A percentile compares a stretch with the other conserved stretches of the same genome.
phyloP scores from a whole-genome alignment of 129 eudicot species.

The Apium graveolens region DNA sequence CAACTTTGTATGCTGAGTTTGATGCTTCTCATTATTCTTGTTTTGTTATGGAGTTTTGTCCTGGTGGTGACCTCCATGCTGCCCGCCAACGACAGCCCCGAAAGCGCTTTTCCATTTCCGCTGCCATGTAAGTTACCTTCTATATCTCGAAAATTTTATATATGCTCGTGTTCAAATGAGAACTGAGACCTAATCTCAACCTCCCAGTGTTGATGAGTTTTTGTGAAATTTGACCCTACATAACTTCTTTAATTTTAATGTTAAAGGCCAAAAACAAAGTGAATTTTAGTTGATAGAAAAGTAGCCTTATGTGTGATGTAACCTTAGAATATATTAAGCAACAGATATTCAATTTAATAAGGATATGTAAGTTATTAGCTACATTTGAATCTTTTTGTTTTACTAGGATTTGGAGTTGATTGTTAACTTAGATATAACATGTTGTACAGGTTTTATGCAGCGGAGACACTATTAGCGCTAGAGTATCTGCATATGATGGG shows the following conservation, averaged over 20 bases:
- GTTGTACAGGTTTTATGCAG: constrained; percentile 54
- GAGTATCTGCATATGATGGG: constrained; percentile 92
- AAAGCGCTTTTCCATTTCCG: constrained; percentile 46
- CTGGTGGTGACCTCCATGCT: constrained; percentile 75
- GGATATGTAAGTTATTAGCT: not conserved
- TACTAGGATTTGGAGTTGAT: not conserved
- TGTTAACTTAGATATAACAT: not conserved
- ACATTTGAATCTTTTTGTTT: not conserved
- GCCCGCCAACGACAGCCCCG: constrained; percentile 50
- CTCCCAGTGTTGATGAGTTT: not conserved
- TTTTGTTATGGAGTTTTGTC: constrained; percentile 77
- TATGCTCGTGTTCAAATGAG: too few relatives aligned
- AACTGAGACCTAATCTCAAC: not conserved
- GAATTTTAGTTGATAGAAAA: not conserved
- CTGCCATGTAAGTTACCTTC: constrained; percentile 49
- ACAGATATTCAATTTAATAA: not conserved
- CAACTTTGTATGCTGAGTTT: constrained; percentile 65
- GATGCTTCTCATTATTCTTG: constrained; percentile 76
- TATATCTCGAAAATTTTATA: not conserved
- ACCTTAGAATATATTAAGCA: not conserved
- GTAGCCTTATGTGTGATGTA: not conserved
- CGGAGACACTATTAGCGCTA: constrained; percentile 55
- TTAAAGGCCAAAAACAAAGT: not conserved
- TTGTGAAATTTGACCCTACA: not conserved
- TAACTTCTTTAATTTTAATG: not conserved